Evolutionary conservation across 345 rosid species (phyloP), one percentile per base, ranked within the genome.

Genomic region (Eucalyptus albens): DNA sequence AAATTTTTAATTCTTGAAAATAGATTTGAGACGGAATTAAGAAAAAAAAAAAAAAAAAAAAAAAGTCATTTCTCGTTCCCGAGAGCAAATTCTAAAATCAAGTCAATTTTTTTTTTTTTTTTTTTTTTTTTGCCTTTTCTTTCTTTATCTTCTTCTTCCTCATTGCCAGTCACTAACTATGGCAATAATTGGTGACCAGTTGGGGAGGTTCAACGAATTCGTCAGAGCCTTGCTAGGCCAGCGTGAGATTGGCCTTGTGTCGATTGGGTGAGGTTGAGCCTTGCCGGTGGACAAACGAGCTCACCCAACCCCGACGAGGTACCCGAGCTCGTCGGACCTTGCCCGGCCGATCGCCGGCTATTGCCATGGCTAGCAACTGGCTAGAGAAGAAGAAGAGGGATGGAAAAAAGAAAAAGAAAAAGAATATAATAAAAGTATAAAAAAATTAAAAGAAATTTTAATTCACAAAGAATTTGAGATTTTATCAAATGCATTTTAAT

Each of bases 301-400:
- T 21, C 59, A 53, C 59, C 59, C 59, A 53, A 53, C 26, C 11
- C 2, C 1, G 2, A 21, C 0, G 2, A 53, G 59, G 26, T 4
- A 53, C 26, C 59, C 0, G 2, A 53, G 59, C 59, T 53, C 0
- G 11, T 8, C 1, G 24, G 56, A 19, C 24, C 56, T 53, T 19
- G 56, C 2, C 4, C 0, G 0, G 9, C 9, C 1, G 1, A 4
- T 53, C 0, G 0, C 1, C 0, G 0, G 9, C 56, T 4, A 53
- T 53, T 19, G 24, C 2, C 2, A 0, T 4, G 24, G 24, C 2
- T 0, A 4, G 0, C 2, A 4, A 53, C 0, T 3, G 0, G 10
- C 10, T 53, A 21, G 11, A 53, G 59, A 53, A 53, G 22, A 7
- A 51, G 59, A 53, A 53, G 11, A 53, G 11, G 5, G 59, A 21